Conservation (phyloP, 202 grass and related monocot genomes). For the Hordeum pubiflorum region DNA sequence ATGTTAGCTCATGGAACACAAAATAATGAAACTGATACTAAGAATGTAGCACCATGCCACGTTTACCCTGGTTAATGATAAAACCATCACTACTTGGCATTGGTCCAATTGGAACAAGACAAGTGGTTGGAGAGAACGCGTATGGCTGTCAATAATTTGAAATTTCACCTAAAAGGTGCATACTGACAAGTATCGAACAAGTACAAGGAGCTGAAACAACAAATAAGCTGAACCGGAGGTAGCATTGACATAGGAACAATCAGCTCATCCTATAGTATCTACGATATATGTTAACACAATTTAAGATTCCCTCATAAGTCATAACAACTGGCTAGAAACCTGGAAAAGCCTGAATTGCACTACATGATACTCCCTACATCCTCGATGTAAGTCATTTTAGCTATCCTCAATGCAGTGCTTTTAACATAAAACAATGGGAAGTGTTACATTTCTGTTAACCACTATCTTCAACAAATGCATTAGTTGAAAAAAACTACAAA, state of each 20-base stretch:
- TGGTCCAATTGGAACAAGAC: not conserved
- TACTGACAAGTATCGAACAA: not conserved
- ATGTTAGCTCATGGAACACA: not conserved
- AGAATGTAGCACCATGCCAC: not conserved
- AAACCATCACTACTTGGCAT: not conserved
- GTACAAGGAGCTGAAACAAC: not conserved
- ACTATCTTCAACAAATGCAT: not conserved
- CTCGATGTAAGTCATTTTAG: not conserved
- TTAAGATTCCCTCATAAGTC: not conserved
- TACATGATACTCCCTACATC: not conserved
- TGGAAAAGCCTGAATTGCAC: not conserved
- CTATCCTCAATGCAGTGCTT: not conserved
- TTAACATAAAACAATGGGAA: not conserved
- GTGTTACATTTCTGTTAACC: not conserved
- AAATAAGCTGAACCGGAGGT: not conserved
- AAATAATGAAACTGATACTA: not conserved
- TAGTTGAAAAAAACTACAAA: not conserved
- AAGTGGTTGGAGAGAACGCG: not conserved
- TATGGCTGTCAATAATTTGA: not conserved
- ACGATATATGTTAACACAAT: not conserved
- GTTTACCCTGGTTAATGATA: not conserved
- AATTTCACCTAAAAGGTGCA: not conserved
- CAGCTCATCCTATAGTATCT: not conserved
- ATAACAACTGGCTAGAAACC: not conserved
- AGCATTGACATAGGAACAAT: not conserved